Evolutionary conservation across 2,329 filamentous ascomycete genomes (phyloP).

Genomic region (Ceratocystis eucalypticola): DNA sequence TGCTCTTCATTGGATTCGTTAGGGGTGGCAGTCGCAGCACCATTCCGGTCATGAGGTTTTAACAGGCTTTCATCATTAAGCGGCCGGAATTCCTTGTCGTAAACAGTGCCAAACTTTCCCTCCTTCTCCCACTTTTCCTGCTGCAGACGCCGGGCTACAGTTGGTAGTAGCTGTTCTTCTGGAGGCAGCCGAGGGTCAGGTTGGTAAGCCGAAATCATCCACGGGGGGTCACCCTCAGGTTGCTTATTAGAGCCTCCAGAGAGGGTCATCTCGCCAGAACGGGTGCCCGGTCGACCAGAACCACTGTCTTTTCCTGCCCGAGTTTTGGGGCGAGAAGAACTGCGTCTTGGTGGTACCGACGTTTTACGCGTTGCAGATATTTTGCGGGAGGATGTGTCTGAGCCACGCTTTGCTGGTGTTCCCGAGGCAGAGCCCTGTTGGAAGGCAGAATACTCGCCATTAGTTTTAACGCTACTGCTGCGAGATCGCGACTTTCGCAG

Average conservation of each 20-base stretch:
- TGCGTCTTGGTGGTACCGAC: conserved; percentile 32
- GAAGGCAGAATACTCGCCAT: conserved; percentile 24
- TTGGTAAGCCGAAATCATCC: conserved; percentile 89
- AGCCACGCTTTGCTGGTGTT: conserved; percentile 14
- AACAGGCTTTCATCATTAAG: conserved; percentile 53
- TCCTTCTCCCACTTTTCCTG: conserved; percentile 94
- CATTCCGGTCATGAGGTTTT: conserved; percentile 30
- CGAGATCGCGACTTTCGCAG: conserved; percentile 49
- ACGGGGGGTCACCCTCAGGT: conserved; percentile 89
- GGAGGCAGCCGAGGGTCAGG: conserved; percentile 87
- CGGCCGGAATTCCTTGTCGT: conserved; percentile 77
- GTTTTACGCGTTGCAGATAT: conserved; percentile 30
- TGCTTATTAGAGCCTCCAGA: conserved; percentile 37
- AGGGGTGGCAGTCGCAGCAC: background rate
- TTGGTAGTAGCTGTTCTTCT: conserved; percentile 89
- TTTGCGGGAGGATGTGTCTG: conserved; percentile 17
- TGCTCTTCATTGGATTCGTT: conserved; percentile 21
- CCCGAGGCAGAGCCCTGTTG: conserved; percentile 10
- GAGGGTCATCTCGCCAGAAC: conserved; percentile 41
- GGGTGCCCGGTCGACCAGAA: conserved; percentile 49
- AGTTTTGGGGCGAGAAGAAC: conserved; percentile 22
- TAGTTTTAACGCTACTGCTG: conserved; percentile 51
- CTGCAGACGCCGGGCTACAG: conserved; percentile 77
- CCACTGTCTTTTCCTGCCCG: conserved; percentile 39
- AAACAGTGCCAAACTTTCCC: conserved; percentile 70